Evolutionary conservation across 371 early-diverging fungal genomes (phyloP).

Genomic region (Mortierella sp.): DNA sequence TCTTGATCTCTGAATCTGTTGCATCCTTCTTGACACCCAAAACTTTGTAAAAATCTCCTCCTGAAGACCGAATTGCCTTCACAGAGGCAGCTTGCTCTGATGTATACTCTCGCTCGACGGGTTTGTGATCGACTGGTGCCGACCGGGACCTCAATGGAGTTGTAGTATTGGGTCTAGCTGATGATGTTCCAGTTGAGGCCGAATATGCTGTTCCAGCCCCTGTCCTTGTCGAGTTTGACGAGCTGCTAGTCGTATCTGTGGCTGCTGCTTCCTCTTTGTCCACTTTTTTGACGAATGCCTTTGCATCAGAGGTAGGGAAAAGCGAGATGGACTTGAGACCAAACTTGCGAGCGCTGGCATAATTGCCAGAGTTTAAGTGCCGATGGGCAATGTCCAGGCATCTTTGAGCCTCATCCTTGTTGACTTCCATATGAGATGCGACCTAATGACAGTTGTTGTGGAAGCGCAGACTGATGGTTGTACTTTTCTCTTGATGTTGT

Average conservation of each 20-base stretch:
- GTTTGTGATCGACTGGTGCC: conserved; percentile 39
- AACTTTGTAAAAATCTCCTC: conserved; percentile 91
- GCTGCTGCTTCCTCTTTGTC: conserved; percentile 37
- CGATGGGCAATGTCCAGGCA: conserved; percentile 84
- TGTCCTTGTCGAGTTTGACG: conserved; percentile 22
- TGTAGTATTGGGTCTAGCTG: conserved; percentile 32
- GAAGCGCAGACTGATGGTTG: not conserved
- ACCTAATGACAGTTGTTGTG: not conserved
- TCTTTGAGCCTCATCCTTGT: conserved; percentile 89
- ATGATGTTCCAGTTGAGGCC: conserved; percentile 27
- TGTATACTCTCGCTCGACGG: conserved; percentile 75
- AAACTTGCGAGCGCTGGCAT: conserved; percentile 80
- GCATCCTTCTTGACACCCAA: conserved; percentile 87
- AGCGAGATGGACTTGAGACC: conserved; percentile 85
- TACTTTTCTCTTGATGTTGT: not conserved
- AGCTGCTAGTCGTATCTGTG: conserved; percentile 42
- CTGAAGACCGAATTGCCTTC: conserved; percentile 76
- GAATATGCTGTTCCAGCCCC: conserved; percentile 18
- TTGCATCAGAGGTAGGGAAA: conserved; percentile 79
- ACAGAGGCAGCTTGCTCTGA: conserved; percentile 86
- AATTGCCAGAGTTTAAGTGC: conserved; percentile 74
- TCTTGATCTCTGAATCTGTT: conserved; percentile 91
- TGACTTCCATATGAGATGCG: conserved; percentile 77
- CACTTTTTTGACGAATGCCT: conserved; percentile 65
- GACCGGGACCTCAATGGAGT: conserved; percentile 35